Conservation (phyloP, 2,329 filamentous ascomycete species). For the Colletotrichum cordylinicola region DNA sequence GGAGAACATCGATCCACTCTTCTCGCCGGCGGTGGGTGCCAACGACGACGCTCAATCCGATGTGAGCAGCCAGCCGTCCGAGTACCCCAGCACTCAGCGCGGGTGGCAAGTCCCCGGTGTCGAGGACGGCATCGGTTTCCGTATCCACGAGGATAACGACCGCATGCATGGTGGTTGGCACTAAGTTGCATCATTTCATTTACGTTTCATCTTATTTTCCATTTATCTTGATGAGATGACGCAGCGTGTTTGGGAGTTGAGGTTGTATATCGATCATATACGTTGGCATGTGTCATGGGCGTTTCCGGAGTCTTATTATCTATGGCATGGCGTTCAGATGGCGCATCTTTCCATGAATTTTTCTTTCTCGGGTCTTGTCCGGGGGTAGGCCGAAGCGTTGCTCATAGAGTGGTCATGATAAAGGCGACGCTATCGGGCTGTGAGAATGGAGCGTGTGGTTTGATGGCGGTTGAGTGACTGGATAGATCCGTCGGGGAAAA, state of each 20-base stretch:
- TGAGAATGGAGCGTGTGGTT: not conserved
- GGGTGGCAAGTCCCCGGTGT: conserved; percentile 39
- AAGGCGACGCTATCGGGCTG: not conserved
- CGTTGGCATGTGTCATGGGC: not conserved
- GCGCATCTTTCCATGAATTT: not conserved
- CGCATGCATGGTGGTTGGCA: conserved; percentile 17
- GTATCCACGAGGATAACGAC: conserved; percentile 45
- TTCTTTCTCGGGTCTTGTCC: not conserved
- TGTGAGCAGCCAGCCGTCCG: conserved; percentile 57
- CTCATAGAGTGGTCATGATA: not conserved
- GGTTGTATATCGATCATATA: conserved; percentile 4
- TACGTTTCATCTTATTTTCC: not conserved
- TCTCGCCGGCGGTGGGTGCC: conserved; percentile 15
- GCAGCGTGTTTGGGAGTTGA: conserved; percentile 17
- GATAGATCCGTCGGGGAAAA: not conserved
- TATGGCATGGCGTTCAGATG: conserved; percentile 9
- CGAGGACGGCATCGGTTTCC: conserved; percentile 32
- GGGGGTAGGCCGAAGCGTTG: not conserved
- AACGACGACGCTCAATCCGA: conserved; percentile 37
- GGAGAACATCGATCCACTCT: conserved; percentile 56
- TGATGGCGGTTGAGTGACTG: not conserved
- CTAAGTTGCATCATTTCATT: not conserved
- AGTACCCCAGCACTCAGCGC: conserved; percentile 59
- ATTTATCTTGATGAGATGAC: conserved; percentile 16
- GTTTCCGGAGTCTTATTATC: not conserved